These are phyloP conservation scores for Chiua virens DNA, from an alignment of 768 basidiomycete species.

Conservation along the genomic window DNA sequence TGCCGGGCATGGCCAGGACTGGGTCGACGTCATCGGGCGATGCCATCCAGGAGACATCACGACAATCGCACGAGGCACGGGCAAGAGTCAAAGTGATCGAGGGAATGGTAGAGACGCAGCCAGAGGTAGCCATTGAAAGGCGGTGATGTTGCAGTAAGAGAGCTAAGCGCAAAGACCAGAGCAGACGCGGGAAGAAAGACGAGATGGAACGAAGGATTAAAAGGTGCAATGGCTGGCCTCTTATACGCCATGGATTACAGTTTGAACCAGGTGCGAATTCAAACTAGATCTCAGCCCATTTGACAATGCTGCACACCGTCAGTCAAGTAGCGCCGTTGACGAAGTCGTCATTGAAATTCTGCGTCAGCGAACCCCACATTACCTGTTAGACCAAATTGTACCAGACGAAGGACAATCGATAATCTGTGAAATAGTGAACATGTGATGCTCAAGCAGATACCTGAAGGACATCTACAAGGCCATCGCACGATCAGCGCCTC, in stretches of 20 bases:
- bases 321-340: not conserved
- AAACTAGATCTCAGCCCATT: not conserved
- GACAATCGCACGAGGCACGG: not conserved
- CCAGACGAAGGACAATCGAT: not conserved
- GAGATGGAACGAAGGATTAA: slow-evolving; percentile 1
- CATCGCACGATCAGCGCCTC: slow-evolving; percentile 3
- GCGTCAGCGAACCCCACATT: not conserved
- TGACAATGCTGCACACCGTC: not conserved
- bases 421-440: not conserved
- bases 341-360: not conserved
- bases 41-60: not conserved
- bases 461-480: not conserved
- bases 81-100: slow-evolving; percentile 1
- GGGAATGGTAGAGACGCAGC: not conserved
- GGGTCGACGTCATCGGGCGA: not conserved
- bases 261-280: not conserved
- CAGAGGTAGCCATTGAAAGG: slow-evolving; percentile 4
- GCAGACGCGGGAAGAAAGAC: not conserved
- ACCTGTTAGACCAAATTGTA: not conserved
- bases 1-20: not conserved
- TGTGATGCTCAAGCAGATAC: not conserved
- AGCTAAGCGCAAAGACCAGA: not conserved
- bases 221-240: not conserved
- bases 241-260: slow-evolving; percentile 1
- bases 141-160: not conserved